Base-by-base conservation (phyloP, 805 yeast species). In the Sugiyamaella valdiviana region DNA sequence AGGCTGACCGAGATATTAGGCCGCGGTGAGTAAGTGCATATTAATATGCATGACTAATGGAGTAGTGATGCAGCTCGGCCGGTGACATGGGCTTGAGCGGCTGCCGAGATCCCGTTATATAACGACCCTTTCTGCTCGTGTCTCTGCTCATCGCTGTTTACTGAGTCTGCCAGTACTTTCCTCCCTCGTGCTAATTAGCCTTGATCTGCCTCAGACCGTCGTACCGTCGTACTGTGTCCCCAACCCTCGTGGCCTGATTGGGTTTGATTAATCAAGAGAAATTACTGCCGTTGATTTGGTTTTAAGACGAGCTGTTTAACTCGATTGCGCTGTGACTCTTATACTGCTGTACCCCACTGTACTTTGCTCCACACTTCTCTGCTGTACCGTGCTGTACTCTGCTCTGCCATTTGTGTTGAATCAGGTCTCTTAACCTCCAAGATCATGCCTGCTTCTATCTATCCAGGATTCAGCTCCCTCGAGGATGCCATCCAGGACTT, bases 401-500 rank as follows among this genome's bases (percentile, higher is more conserved):
- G n/a, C n/a, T n/a, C n/a, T n/a, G n/a, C n/a, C n/a, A n/a, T n/a
- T n/a, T n/a, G n/a, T n/a, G n/a, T n/a, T n/a, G n/a, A n/a, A n/a
- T n/a, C n/a, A n/a, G n/a, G n/a, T n/a, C n/a, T n/a, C n/a, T n/a
- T n/a, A n/a, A n/a, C n/a, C n/a, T n/a, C n/a, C n/a, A n/a, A n/a
- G n/a, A n/a, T n/a, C n/a, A n/a, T 26, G 32, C 32, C 32, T 6
- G 32, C 32, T n/a, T 26, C 32, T 7, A 26, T n/a, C 10, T 26
- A 26, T 26, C 32, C 36, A 16, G 42, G 29, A 22, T 53, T 53
- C 45, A 36, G 38, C 21, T 65, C 81, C 15, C 79, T 85, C 41
- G 76, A 80, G 46, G 86, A 83, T 50, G 93, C 95, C 24, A 63
- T 85, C 20, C 80, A 79, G 59, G 89, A 86, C 0, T 82, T 75